phyloP scores from a whole-genome alignment of 768 basidiomycete genomes.

The Leccinum pellstonianum region DNA sequence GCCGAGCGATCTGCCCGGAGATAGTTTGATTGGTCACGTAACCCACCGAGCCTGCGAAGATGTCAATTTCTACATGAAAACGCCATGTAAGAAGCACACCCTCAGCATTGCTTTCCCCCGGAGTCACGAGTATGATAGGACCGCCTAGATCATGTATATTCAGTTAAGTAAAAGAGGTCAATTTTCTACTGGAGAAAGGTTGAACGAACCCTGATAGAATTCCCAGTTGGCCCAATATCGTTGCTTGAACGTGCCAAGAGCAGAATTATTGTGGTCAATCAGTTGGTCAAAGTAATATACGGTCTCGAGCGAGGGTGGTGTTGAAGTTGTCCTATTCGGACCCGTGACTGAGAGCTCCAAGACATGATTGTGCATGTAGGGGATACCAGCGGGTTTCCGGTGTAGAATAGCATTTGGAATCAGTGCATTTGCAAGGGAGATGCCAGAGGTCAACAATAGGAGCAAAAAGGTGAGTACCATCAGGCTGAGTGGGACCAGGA shows the following conservation, averaged over 20 bases:
- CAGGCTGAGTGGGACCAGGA: too few species aligned
- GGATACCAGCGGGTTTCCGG: constrained; percentile 13
- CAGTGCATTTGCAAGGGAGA: constrained; percentile 18
- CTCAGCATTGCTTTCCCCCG: constrained; percentile 63
- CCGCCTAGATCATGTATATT: constrained; percentile 17
- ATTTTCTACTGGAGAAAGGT: not conserved
- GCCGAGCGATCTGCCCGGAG: constrained; percentile 63
- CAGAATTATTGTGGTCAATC: constrained; percentile 50
- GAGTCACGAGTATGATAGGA: constrained; percentile 43
- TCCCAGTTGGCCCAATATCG: constrained; percentile 72
- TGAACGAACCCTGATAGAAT: constrained; percentile 54
- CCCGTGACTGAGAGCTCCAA: constrained; percentile 13
- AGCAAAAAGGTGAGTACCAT: constrained; percentile 1
- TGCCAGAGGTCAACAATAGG: constrained; percentile 6
- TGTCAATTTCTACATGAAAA: not conserved
- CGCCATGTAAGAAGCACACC: constrained; percentile 17
- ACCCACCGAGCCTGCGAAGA: constrained; percentile 30
- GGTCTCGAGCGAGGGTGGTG: constrained; percentile 30
- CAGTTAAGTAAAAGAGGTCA: not conserved
- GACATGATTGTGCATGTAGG: constrained; percentile 7
- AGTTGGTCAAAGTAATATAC: constrained; percentile 34
- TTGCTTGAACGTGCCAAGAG: constrained; percentile 72
- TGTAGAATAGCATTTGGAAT: constrained; percentile 24
- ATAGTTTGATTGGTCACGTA: constrained; percentile 67
- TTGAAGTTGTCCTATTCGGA: constrained; percentile 21